Conservation (phyloP, 495 filamentous ascomycete genomes). For the Mycothermus thermophilus region DNA sequence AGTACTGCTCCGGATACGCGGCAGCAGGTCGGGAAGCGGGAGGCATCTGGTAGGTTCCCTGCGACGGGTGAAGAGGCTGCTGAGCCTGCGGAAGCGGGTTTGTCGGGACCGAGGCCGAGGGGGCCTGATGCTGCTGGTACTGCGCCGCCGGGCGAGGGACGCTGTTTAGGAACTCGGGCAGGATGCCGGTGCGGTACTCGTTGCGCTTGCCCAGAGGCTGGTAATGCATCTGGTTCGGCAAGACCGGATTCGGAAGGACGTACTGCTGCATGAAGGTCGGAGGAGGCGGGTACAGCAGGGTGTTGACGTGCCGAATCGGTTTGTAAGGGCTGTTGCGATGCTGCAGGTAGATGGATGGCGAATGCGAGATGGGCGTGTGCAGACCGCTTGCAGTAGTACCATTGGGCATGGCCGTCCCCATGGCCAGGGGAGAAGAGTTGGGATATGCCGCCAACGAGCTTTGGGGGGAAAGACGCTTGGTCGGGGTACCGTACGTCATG, state of each 20-base stretch:
- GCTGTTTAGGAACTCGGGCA: slow-evolving; percentile 76
- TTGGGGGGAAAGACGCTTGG: slow-evolving; percentile 25
- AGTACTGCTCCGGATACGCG: too few relatives aligned
- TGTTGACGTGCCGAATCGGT: slow-evolving; percentile 77
- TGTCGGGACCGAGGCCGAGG: too few relatives aligned
- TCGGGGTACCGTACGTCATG: slow-evolving; percentile 27
- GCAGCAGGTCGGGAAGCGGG: too few relatives aligned
- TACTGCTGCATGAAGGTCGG: slow-evolving; percentile 66
- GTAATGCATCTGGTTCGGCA: slow-evolving; percentile 83
- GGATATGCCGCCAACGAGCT: slow-evolving; percentile 20
- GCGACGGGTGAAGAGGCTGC: too few relatives aligned
- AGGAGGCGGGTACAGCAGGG: slow-evolving; percentile 76
- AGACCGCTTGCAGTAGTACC: slow-evolving; percentile 19
- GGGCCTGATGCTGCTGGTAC: too few relatives aligned
- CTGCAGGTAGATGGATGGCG: slow-evolving; percentile 46
- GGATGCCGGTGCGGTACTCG: slow-evolving; percentile 65
- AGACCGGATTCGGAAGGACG: slow-evolving; percentile 33
- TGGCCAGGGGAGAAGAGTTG: slow-evolving; percentile 37
- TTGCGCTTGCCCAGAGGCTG: slow-evolving; percentile 71
- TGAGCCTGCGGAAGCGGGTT: too few relatives aligned
- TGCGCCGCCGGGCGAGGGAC: too few relatives aligned
- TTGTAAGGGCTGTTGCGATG: slow-evolving; percentile 74
- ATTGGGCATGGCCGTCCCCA: slow-evolving; percentile 11
- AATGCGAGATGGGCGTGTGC: slow-evolving; percentile 41
- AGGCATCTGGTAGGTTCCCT: too few relatives aligned